A percentile compares a stretch with the other conserved stretches of the same genome.
Conservation (phyloP, 2,329 filamentous ascomycete genomes). For the Diaporthe capsici region DNA sequence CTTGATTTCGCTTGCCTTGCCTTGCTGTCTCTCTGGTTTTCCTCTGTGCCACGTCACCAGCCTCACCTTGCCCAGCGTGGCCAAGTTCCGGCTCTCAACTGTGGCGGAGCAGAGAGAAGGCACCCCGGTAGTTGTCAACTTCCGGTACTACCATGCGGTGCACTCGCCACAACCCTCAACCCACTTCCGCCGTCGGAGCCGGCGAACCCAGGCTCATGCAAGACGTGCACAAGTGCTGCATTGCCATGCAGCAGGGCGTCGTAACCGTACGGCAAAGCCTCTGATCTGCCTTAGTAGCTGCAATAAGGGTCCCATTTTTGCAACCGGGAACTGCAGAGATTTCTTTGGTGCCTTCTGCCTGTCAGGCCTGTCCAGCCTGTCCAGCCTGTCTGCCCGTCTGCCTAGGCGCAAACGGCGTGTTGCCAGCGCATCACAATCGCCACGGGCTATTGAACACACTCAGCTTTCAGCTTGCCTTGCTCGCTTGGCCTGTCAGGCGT, state of each 20-base stretch:
- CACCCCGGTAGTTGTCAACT: constrained; percentile 14
- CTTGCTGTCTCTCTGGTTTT: constrained; percentile 34
- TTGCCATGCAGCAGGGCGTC: constrained; percentile 26
- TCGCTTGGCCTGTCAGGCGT: constrained; percentile 41
- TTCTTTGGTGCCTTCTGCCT: neutral
- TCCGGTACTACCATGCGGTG: constrained; percentile 8
- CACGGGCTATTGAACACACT: constrained; percentile 43
- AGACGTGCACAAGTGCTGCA: constrained; percentile 42
- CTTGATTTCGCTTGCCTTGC: neutral
- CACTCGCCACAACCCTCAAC: constrained; percentile 43
- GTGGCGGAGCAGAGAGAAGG: constrained; percentile 55
- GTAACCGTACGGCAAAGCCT: constrained; percentile 30
- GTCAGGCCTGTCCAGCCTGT: neutral
- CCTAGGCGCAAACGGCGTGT: constrained; percentile 1
- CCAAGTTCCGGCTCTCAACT: constrained; percentile 44
- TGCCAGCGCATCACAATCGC: constrained; percentile 39
- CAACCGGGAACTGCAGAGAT: constrained; percentile 12
- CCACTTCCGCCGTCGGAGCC: constrained; percentile 6
- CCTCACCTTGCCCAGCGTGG: constrained; percentile 50
- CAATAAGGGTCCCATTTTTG: constrained; percentile 33
- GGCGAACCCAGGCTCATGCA: constrained; percentile 16
- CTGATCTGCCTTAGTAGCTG: constrained; percentile 38
- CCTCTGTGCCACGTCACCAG: constrained; percentile 61
- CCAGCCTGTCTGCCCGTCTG: neutral
- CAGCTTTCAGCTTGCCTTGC: constrained; percentile 51